Evolutionary conservation across 305 asterid species (phyloP), one percentile per base, ranked within the genome.

Genomic region (Striga hermonthica): DNA sequence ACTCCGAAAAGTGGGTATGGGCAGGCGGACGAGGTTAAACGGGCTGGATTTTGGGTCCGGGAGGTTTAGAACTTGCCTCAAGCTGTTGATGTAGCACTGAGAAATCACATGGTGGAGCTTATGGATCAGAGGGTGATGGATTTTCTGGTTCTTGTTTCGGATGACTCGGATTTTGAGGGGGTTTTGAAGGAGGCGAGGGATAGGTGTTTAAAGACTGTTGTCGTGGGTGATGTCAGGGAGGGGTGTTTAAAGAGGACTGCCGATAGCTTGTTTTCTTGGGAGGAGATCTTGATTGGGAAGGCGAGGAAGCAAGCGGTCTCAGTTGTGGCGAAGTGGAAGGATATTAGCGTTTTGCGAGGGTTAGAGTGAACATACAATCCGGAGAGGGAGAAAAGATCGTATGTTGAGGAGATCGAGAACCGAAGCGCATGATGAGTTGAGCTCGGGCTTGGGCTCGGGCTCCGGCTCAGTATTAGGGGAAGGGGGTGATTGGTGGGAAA

Each of bases 181-280:
- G 72, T 87, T 57, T 62, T 92, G 77, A 84, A 74, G 77, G 97
- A 89, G 74, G 90, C 96, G n/a, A 80, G 75, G 66, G 49, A 72
- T 80, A 86, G 95, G 83, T 78, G 96, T 79, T 83, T 90, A 82
- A 88, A 79, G 71, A 87, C 92, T 0, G 90, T 87, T 50, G 92
- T 86, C 55, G 92, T 87, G 67, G 95, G 97, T 48, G 95, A 92
- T 76, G 28, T 49, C 63, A 75, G 53, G 9, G 90, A 84, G 0
- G 89, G 94, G 48, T 67, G 45, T 54, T 80, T 92, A 6, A 92
- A 84, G 74, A 83, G 94, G 72, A 72, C 67, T 4, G 95, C 96
- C 0, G 95, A 92, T 78, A 89, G 89, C 56, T 62, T 94, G 11
- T 89, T 89, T 68, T 92, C 97, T 2, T 92, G 96, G 97, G 76